Evolutionary conservation across 73 alveolate genomes (phyloP).

Genomic region (Uronychia setigera): DNA sequence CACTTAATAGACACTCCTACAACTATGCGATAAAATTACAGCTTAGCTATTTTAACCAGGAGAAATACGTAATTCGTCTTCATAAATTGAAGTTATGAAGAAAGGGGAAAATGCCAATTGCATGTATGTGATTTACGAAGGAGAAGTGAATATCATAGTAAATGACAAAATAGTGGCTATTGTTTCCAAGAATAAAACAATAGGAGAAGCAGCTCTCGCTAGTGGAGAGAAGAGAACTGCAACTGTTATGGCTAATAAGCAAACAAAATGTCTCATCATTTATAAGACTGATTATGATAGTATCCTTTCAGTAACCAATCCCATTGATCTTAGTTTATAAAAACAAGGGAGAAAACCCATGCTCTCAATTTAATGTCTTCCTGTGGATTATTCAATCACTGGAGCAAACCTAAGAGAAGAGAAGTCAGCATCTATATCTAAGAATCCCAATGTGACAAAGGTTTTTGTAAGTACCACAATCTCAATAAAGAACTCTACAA

Average conservation of each 20-base stretch:
- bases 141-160: constrained; percentile 27
- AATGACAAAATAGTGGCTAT: constrained; percentile 42
- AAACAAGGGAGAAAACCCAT: neutral
- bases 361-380: neutral
- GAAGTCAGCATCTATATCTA: neutral
- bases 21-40: neutral
- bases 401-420: neutral
- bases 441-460: neutral
- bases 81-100: constrained; percentile 8
- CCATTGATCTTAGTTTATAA: neutral
- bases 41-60: constrained; percentile 2
- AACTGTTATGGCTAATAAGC: constrained; percentile 15
- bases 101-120: constrained; percentile 56
- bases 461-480: neutral
- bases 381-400: neutral
- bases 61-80: neutral
- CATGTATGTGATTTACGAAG: constrained; percentile 40
- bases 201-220: constrained; percentile 51
- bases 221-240: constrained; percentile 31
- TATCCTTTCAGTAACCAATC: neutral
- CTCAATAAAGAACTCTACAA: neutral
- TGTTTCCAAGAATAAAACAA: constrained; percentile 12
- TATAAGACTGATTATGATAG: constrained; percentile 46
- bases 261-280: constrained; percentile 39
- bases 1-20: neutral